These are phyloP conservation scores for Friedmanniomyces endolithicus DNA, from an alignment of 495 filamentous ascomycete species.

Conservation along the genomic window DNA sequence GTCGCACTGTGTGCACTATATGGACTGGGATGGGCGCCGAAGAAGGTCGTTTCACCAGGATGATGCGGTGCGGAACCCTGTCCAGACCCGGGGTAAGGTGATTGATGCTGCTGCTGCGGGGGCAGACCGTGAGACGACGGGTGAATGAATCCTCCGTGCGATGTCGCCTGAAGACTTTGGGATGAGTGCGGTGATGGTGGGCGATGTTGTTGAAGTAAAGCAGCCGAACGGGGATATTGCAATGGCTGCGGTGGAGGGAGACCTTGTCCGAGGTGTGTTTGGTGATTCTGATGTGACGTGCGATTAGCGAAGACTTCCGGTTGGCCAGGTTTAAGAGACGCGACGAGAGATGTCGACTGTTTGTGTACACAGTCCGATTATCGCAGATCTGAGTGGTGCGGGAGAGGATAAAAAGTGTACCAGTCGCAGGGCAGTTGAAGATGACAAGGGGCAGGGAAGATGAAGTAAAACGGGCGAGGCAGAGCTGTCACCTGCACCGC, in stretches of 20 bases:
- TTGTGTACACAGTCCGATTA: background rate
- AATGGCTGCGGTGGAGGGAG: conserved; percentile 32
- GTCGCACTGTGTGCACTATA: conserved; percentile 32
- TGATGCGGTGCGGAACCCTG: conserved; percentile 25
- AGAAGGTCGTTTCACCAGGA: conserved; percentile 30
- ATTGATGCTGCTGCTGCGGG: conserved; percentile 30
- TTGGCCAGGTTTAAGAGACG: background rate
- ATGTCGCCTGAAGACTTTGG: conserved; percentile 24
- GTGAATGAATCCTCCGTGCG: conserved; percentile 30
- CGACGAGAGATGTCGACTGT: conserved; percentile 4
- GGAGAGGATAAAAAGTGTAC: conserved; percentile 8
- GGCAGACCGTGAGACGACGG: conserved; percentile 25
- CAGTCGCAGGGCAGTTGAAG: conserved; percentile 1
- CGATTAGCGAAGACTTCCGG: background rate
- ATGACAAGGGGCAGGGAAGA: conserved; percentile 15
- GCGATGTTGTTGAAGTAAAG: conserved; percentile 29
- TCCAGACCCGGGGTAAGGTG: conserved; percentile 30
- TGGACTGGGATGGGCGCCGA: conserved; percentile 30
- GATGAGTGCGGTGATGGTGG: conserved; percentile 30
- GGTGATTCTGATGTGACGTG: conserved; percentile 26
- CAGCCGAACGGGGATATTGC: conserved; percentile 26
- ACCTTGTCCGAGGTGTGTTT: conserved; percentile 26
- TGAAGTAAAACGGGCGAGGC: conserved; percentile 13
- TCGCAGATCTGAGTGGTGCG: conserved; percentile 5
- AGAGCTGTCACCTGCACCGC: conserved; percentile 6